A percentile compares a stretch with the other conserved stretches of the same genome.
Evolutionary conservation across 1,139 yeast species (phyloP).

Genomic region (Sugiyamaella castrensis): DNA sequence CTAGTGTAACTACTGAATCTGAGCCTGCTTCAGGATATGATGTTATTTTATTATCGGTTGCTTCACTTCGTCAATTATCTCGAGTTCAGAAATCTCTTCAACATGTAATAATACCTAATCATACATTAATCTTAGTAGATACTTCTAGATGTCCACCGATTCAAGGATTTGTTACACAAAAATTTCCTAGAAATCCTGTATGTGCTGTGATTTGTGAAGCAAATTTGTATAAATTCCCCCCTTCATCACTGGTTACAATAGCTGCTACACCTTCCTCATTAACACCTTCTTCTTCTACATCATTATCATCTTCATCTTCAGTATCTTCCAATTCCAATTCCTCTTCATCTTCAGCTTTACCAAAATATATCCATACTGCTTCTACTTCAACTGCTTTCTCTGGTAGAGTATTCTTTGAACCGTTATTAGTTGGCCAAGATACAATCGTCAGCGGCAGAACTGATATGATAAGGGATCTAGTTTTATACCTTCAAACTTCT

Average conservation of each 20-base stretch:
- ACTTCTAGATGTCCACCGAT: conserved; percentile 32
- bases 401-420: conserved; percentile 5
- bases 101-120: conserved; percentile 25
- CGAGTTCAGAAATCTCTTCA: conserved; percentile 29
- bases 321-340: conserved; percentile 8
- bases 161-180: conserved; percentile 30
- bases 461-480: conserved; percentile 12
- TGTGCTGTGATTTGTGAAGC: conserved; percentile 19
- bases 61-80: conserved; percentile 31
- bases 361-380: conserved; percentile 4
- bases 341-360: background rate
- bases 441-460: conserved; percentile 5
- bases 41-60: conserved; percentile 31
- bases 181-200: conserved; percentile 29
- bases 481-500: conserved; percentile 21
- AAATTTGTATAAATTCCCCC: conserved; percentile 3
- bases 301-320: background rate
- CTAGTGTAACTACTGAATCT: conserved; percentile 4
- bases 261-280: too few species aligned
- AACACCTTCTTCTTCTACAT: too few species aligned
- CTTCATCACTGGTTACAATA: background rate
- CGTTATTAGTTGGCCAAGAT: conserved; percentile 3
- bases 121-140: conserved; percentile 34
- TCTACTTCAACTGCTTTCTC: background rate
- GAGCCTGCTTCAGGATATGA: conserved; percentile 23